phyloP scores from a whole-genome alignment of 495 filamentous ascomycete genomes.

The Penicillium tannophilum region DNA sequence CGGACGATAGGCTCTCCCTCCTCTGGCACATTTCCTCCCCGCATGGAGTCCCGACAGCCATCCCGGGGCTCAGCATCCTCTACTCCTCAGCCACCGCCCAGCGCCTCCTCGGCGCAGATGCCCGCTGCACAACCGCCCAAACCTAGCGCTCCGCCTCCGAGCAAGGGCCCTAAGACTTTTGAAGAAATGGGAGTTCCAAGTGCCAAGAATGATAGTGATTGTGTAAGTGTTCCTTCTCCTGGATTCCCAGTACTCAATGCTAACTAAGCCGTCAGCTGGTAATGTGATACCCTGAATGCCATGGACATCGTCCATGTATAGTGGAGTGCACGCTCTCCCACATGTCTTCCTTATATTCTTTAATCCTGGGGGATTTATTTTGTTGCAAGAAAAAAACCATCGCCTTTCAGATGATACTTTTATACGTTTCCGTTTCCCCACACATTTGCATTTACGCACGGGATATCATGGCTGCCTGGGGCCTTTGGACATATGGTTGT shows the following conservation, averaged over 20 bases:
- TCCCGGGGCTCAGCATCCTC: conserved; percentile 35
- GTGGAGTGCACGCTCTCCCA: conserved; percentile 11
- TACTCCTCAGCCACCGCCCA: conserved; percentile 31
- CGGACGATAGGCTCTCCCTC: conserved; percentile 35
- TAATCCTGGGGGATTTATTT: conserved; percentile 19
- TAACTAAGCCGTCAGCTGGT: conserved; percentile 51
- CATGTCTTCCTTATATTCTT: conserved; percentile 17
- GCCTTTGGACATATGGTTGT: conserved; percentile 31
- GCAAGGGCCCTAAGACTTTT: conserved; percentile 92
- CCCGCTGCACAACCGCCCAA: conserved; percentile 34
- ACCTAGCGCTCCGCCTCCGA: conserved; percentile 49
- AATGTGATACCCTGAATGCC: conserved; percentile 57
- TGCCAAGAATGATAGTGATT: conserved; percentile 79
- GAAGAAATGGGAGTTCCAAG: conserved; percentile 95
- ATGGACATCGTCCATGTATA: conserved; percentile 14
- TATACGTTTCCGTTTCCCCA: conserved; percentile 9
- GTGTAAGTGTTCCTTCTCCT: conserved; percentile 64
- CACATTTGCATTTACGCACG: conserved; percentile 30
- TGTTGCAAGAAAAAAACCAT: conserved; percentile 12
- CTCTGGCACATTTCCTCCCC: conserved; percentile 32
- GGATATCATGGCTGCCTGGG: conserved; percentile 20
- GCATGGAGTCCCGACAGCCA: conserved; percentile 37
- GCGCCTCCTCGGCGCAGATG: conserved; percentile 32
- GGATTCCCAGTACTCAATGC: conserved; percentile 10
- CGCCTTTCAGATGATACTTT: conserved; percentile 17